Evolutionary conservation across 768 basidiomycete species (phyloP).

Genomic region (Phanerochaete carnosa): DNA sequence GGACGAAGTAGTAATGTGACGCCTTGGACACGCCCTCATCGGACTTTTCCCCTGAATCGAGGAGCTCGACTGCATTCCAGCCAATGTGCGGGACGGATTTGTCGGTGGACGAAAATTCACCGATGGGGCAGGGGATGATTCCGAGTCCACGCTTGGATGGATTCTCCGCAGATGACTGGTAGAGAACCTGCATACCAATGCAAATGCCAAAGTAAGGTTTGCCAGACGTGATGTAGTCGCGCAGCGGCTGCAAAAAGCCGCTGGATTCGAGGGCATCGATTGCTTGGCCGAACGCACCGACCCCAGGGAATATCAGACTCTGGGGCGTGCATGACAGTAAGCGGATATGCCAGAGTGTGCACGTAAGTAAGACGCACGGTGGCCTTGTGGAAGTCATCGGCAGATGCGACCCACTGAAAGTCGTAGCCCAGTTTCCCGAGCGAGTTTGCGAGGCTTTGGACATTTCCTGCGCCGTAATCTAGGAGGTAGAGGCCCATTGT

Average conservation of each 20-base stretch:
- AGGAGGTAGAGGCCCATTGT: constrained; percentile 78
- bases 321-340: constrained; percentile 8
- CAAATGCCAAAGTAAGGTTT: constrained; percentile 97
- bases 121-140: constrained; percentile 79
- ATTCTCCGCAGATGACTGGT: constrained; percentile 81
- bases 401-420: constrained; percentile 84
- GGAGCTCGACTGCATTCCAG: constrained; percentile 79
- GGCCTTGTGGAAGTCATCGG: constrained; percentile 82
- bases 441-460: constrained; percentile 91
- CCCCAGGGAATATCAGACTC: constrained; percentile 97
- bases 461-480: constrained; percentile 96
- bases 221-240: constrained; percentile 79
- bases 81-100: constrained; percentile 98
- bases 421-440: constrained; percentile 77
- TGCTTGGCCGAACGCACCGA: constrained; percentile 90
- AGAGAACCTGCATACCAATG: constrained; percentile 97
- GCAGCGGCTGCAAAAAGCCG: constrained; percentile 78
- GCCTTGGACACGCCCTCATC: constrained; percentile 46
- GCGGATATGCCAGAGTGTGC: constrained; percentile 13
- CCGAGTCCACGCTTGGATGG: constrained; percentile 68
- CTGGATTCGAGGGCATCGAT: constrained; percentile 69
- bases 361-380: constrained; percentile 60
- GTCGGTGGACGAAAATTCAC: constrained; percentile 61
- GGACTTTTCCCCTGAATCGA: constrained; percentile 41
- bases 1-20: constrained; percentile 94